Evolutionary conservation across 139 green algal species (phyloP).

Genomic region (Penium margaritaceum): DNA sequence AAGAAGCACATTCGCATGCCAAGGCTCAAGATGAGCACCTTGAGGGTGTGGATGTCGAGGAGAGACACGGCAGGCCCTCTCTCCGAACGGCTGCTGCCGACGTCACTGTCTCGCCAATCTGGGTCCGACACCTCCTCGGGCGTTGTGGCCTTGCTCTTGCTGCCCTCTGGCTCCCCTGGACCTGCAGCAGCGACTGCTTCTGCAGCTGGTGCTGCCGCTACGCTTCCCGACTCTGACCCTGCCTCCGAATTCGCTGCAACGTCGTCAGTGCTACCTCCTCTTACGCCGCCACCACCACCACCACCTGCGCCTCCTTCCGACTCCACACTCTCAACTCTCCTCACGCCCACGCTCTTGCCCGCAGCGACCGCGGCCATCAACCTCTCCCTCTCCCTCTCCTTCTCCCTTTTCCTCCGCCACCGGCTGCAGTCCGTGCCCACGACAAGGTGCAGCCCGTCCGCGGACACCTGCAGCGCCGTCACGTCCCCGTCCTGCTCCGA

Average conservation of each 20-base stretch:
- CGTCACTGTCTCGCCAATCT: neutral
- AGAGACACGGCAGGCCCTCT: neutral
- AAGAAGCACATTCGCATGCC: neutral
- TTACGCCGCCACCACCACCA: too few species aligned
- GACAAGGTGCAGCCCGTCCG: slow-evolving; percentile 12
- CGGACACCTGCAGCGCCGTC: slow-evolving; percentile 6
- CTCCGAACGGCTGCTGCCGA: neutral
- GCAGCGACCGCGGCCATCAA: neutral
- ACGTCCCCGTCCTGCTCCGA: slow-evolving; percentile 5
- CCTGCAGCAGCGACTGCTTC: too few species aligned
- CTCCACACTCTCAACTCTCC: neutral
- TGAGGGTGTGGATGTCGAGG: slow-evolving; percentile 9
- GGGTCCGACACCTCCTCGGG: too few species aligned
- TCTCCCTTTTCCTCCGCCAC: neutral
- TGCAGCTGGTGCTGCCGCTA: too few species aligned
- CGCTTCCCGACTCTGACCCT: too few species aligned
- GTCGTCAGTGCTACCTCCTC: too few species aligned
- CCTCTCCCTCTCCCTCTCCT: neutral
- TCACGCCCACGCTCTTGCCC: neutral
- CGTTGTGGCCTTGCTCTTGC: too few species aligned
- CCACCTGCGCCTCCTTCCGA: too few species aligned
- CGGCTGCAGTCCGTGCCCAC: slow-evolving; percentile 20
- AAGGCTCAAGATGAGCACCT: neutral
- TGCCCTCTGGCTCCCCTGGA: too few species aligned
- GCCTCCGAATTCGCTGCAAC: too few species aligned